A percentile compares a stretch with the other conserved stretches of the same genome.
Evolutionary conservation across 2,329 filamentous ascomycete genomes (phyloP).

Genomic region (Aspergillus neoniger): DNA sequence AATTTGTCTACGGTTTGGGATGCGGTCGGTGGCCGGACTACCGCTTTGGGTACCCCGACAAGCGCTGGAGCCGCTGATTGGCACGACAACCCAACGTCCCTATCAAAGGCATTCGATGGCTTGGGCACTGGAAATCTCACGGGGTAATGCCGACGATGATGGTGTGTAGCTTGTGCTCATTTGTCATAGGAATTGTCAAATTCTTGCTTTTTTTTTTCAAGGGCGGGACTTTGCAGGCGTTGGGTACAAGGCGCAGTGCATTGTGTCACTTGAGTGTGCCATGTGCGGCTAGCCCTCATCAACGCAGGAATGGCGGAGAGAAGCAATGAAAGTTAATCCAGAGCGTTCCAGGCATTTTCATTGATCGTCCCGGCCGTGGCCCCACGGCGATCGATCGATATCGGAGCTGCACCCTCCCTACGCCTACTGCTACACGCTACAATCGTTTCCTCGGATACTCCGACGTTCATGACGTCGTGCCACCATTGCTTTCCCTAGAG

Average conservation of each 20-base stretch:
- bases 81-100: background rate
- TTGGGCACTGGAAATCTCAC: background rate
- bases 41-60: background rate
- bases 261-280: background rate
- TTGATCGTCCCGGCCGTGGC: background rate
- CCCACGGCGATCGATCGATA: background rate
- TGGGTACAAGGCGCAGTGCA: too few species aligned
- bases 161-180: too few species aligned
- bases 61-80: background rate
- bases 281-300: background rate
- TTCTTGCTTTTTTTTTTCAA: too few species aligned
- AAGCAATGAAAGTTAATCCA: background rate
- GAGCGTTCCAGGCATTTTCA: background rate
- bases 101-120: too few species aligned
- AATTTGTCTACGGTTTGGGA: background rate
- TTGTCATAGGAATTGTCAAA: too few species aligned
- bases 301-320: background rate
- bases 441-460: background rate
- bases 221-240: background rate
- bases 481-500: background rate
- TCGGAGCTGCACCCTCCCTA: background rate
- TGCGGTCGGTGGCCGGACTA: background rate
- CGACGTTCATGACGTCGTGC: slow-evolving; percentile 4
- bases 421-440: background rate
- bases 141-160: background rate